A percentile compares a stretch with the other conserved stretches of the same genome.
Conservation (phyloP, 306 rosid species). For the Abrus pulchellus region DNA sequence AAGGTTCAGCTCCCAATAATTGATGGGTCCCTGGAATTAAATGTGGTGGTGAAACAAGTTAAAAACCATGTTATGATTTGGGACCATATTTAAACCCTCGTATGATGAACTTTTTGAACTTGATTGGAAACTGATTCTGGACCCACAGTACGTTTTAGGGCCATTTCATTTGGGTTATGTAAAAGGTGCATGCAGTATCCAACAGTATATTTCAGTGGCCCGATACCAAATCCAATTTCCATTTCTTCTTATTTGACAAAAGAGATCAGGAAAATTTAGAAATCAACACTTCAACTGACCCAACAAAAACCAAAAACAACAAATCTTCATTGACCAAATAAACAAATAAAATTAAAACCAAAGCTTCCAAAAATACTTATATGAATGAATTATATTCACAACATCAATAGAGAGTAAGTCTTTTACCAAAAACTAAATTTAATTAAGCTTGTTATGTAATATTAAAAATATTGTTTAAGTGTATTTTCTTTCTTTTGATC, state of each 20-base stretch:
- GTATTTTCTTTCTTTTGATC: no score
- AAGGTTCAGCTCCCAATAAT: slow-evolving; percentile 58
- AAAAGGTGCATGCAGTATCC: slow-evolving; percentile 13
- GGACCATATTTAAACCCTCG: slow-evolving; percentile 45
- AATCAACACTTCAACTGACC: not conserved
- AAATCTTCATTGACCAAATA: no score
- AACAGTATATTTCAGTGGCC: not conserved
- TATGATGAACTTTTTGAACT: slow-evolving; percentile 49
- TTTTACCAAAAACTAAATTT: no score
- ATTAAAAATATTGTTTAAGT: no score
- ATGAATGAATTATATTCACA: no score
- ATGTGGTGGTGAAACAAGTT: slow-evolving; percentile 51
- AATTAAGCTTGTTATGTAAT: no score
- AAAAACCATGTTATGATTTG: slow-evolving; percentile 48
- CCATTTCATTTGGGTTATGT: slow-evolving; percentile 21
- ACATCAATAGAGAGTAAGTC: no score
- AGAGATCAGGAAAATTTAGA: not conserved
- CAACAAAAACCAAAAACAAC: no score
- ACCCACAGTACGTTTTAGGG: slow-evolving; percentile 38
- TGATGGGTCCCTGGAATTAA: slow-evolving; percentile 60
- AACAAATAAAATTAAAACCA: no score
- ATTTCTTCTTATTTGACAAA: not conserved
- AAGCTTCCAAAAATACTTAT: no score
- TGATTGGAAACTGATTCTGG: slow-evolving; percentile 37
- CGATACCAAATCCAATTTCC: not conserved